Evolutionary conservation across 2,329 filamentous ascomycete genomes (phyloP).

Genomic region (Cladosporium sp.): DNA sequence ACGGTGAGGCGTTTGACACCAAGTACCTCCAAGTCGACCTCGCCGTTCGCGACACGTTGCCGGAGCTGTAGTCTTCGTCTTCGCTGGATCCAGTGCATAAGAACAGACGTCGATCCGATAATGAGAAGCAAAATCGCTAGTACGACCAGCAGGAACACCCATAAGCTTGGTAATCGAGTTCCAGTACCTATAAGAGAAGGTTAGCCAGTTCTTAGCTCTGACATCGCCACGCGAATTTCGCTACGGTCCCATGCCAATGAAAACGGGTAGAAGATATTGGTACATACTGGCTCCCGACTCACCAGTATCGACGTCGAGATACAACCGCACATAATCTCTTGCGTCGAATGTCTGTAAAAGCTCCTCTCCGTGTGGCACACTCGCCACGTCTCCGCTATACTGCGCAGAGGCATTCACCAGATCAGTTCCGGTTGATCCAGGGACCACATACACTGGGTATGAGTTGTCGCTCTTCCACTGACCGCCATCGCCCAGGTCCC

Average conservation of each 20-base stretch:
- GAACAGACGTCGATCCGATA: slow-evolving; percentile 61
- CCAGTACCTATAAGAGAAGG: slow-evolving; percentile 16
- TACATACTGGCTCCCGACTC: slow-evolving; percentile 12
- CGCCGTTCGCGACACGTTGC: slow-evolving; percentile 67
- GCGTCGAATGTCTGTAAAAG: slow-evolving; percentile 37
- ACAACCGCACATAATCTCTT: slow-evolving; percentile 48
- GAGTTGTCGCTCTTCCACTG: slow-evolving; percentile 68
- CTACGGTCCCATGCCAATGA: too few species aligned
- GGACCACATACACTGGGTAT: slow-evolving; percentile 83
- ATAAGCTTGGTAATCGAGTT: slow-evolving; percentile 62
- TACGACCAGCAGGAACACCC: slow-evolving; percentile 71
- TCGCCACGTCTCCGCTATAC: slow-evolving; percentile 72
- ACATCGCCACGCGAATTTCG: neutral
- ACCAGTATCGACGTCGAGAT: slow-evolving; percentile 47
- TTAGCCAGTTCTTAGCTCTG: neutral
- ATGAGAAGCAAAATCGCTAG: slow-evolving; percentile 67
- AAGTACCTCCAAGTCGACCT: slow-evolving; percentile 80
- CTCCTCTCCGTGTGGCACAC: slow-evolving; percentile 36
- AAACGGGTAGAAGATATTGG: too few species aligned
- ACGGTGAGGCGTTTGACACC: slow-evolving; percentile 81
- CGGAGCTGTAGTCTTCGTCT: slow-evolving; percentile 64
- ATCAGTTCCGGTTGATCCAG: slow-evolving; percentile 59
- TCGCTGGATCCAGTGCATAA: slow-evolving; percentile 75
- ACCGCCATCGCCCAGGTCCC: slow-evolving; percentile 66
- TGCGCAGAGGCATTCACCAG: slow-evolving; percentile 68